Base-by-base conservation (phyloP, 2,329 filamentous ascomycete genomes). In the Arthrocladium fulminans region DNA sequence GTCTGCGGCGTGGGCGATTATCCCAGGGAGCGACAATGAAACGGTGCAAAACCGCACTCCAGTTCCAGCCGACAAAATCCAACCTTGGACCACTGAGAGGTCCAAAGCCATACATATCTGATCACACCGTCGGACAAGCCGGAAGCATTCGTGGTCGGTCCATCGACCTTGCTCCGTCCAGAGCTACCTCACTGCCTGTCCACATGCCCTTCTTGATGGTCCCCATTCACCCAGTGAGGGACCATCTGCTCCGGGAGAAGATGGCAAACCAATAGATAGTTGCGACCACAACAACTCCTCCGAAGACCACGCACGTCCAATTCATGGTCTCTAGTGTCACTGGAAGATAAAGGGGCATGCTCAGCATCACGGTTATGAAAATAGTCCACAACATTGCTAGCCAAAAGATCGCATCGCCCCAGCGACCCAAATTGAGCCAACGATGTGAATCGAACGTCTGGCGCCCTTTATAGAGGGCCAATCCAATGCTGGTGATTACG, bases 271-370 rank as follows among this genome's bases (percentile, higher is more conserved):
- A 32, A n/a, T 32, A 32, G 29, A 32, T n/a, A 9, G 29, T 32
- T n/a, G 29, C 29, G 9, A 32, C 9, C 9, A 32, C 29, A n/a
- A 32, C 29, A 17, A 73, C 61, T 4, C 62, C 62, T n/a, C 65
- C 63, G 47, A 71, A 75, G 55, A 74, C 70, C 0, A 65, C 48
- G n/a, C 30, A 47, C 10, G 38, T 45, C 67, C 66, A 70, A 51
- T 70, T 71, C 65, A 71, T 69, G 5, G 59, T 57, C n/a, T 43
- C 41, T 8, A 59, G 54, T 10, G 52, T 53, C 25, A 62, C 60
- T 1, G 56, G 57, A 32, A 32, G 29, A n/a, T 32, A 32, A 9
- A 50, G 29, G n/a, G 29, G 29, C 29, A 32, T 32, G 29, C n/a
- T 32, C 9, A 32, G 29, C 29, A 32, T n/a, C 9, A 32, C n/a